Evolutionary conservation across 805 yeast species (phyloP), one percentile per base, ranked within the genome.

Genomic region (Grigorovia humatica): DNA sequence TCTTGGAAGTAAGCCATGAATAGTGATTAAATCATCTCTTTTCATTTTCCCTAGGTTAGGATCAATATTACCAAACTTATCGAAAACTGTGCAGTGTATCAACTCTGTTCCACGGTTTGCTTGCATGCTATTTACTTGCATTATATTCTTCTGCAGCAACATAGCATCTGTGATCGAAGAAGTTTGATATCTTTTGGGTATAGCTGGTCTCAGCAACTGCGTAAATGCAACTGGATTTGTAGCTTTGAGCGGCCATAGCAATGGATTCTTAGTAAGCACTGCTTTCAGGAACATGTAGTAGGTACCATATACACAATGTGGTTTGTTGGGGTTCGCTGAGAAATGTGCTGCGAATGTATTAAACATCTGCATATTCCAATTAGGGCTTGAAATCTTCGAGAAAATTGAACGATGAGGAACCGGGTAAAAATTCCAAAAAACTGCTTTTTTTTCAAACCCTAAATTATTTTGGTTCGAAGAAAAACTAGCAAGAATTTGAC

Each of bases 1-100:
- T 65, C 99, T 74, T 0, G 98, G 96, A 52, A 85, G 79, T 27
- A 91, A 67, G 12, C 87, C 88, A 64, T 90, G 87, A 56, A 82
- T 80, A 35, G 81, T 74, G 9, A 91, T 74, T 54, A 91, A 77
- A 50, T 81, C 82, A 49, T 85, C 76, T 61, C 88, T 79, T 55
- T 88, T 87, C 65, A 84, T 81, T 60, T 82, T 85, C 46, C 81
- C 76, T 1, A 91, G 82, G 1, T 85, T 82, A 0, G 85, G 81
- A 1, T 76, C 74, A 23, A 87, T 81, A 44, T 80, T 76, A 0
- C 98, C 97, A 2, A 72, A 64, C 2, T 62, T 55, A 60, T 90
- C 89, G 56, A 93, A 82, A 0, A 87, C 79, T 1, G 98, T 91
- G 59, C 97, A 91, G 35, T 89, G 74, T 19, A 89, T 81, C 32